Evolutionary conservation across 2,329 filamentous ascomycete species (phyloP).

Genomic region (Penicillium occitanis): DNA sequence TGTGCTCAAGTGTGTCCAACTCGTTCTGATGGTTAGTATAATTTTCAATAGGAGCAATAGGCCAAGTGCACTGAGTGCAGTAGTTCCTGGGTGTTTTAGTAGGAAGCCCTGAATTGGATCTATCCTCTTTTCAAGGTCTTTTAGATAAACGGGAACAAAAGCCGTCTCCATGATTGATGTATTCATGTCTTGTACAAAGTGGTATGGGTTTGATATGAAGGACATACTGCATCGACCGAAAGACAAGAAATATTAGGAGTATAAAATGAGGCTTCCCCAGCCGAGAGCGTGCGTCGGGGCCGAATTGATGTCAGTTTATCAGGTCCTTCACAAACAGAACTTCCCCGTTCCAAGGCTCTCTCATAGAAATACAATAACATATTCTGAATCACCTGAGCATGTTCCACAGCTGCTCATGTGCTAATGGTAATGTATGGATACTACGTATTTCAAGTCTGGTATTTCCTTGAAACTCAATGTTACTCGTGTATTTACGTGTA

Average conservation of each 20-base stretch:
- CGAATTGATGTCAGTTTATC: not conserved
- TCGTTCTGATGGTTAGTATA: not conserved
- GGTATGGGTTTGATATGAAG: not conserved
- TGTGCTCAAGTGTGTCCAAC: not conserved
- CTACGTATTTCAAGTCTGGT: not conserved
- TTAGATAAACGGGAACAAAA: not conserved
- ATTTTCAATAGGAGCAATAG: not conserved
- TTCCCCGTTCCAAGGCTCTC: not conserved
- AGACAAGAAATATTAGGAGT: not conserved
- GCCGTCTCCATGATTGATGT: not conserved
- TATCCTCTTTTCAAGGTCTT: not conserved
- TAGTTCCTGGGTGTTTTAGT: not conserved
- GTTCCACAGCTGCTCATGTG: too few relatives aligned
- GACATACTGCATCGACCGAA: not conserved
- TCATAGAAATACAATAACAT: not conserved
- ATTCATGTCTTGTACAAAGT: not conserved
- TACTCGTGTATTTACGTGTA: not conserved
- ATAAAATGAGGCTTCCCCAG: not conserved
- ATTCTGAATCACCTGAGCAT: not conserved
- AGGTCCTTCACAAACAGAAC: not conserved
- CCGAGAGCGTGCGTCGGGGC: not conserved
- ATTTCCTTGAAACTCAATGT: not conserved
- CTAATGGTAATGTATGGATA: not conserved
- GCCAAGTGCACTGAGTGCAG: not conserved
- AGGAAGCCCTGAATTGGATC: not conserved